Conservation (phyloP, 306 rosid genomes). For the Cicer arietinum region DNA sequence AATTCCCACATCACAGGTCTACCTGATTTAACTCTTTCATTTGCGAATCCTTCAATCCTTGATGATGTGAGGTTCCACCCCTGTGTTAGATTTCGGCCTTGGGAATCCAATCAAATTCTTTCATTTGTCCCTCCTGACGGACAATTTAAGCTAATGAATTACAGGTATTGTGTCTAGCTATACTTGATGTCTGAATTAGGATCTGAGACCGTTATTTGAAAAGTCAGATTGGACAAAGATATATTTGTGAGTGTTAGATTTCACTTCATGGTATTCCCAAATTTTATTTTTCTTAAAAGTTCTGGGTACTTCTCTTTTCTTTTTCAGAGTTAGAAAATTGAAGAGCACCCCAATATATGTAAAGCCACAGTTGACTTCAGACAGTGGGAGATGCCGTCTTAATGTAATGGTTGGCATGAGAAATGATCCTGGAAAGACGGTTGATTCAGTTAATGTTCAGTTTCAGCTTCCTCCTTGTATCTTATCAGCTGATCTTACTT, state of each 20-base stretch:
- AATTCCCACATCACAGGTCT: conserved; percentile 90
- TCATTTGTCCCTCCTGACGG: conserved; percentile 99
- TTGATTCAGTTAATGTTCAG: conserved; percentile 71
- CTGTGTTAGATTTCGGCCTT: conserved; percentile 82
- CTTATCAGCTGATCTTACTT: conserved; percentile 75
- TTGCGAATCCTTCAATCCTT: conserved; percentile 83
- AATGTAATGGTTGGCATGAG: conserved; percentile 81
- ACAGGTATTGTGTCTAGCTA: conserved; percentile 62
- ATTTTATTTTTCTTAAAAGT: conserved; percentile 14
- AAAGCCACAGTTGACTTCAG: conserved; percentile 90
- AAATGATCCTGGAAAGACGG: conserved; percentile 88
- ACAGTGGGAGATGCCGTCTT: conserved; percentile 74
- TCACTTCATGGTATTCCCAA: conserved; percentile 11
- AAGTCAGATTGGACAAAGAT: conserved; percentile 30
- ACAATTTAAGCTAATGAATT: conserved; percentile 90
- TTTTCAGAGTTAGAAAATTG: conserved; percentile 86
- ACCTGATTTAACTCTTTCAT: conserved; percentile 91
- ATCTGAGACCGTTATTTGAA: conserved; percentile 14
- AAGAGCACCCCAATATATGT: conserved; percentile 87
- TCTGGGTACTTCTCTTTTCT: conserved; percentile 22
- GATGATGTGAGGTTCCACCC: conserved; percentile 96
- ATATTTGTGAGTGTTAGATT: conserved; percentile 2
- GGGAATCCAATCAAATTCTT: conserved; percentile 88
- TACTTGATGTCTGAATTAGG: conserved; percentile 32
- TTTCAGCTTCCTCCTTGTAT: conserved; percentile 84